These are phyloP conservation scores for Aspergillus sp. DNA, from an alignment of 2,329 filamentous ascomycete species.

Conservation along the genomic window DNA sequence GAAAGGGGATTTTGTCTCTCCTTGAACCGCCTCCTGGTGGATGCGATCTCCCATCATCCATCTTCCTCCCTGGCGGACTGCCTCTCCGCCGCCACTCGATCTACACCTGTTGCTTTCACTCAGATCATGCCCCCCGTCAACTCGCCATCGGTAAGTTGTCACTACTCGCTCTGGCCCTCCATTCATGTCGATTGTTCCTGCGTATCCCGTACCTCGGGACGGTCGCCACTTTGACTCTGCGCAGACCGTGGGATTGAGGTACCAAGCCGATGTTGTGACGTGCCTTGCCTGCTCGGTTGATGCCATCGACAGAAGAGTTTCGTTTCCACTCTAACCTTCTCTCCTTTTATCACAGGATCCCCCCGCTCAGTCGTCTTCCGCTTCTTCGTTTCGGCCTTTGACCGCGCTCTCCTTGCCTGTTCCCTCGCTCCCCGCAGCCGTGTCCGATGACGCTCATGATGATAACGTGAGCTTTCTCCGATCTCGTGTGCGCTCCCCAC, in stretches of 20 bases:
- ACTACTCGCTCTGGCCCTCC: not conserved
- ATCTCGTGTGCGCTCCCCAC: slow-evolving; percentile 34
- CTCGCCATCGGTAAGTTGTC: slow-evolving; percentile 44
- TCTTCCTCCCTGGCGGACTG: slow-evolving; percentile 12
- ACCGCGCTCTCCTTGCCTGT: slow-evolving; percentile 52
- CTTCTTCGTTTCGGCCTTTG: slow-evolving; percentile 50
- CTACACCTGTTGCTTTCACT: not conserved
- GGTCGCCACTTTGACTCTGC: not conserved
- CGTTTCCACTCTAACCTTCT: slow-evolving; percentile 8
- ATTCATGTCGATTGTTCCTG: not conserved
- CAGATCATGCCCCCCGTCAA: slow-evolving; percentile 47
- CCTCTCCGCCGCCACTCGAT: slow-evolving; percentile 13
- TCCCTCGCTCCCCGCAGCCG: slow-evolving; percentile 52
- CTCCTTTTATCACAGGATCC: slow-evolving; percentile 16
- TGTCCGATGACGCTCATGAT: slow-evolving; percentile 48
- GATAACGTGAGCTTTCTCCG: slow-evolving; percentile 57
- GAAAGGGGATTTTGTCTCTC: not conserved
- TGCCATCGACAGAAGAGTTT: slow-evolving; percentile 4
- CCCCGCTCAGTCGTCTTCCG: slow-evolving; percentile 25
- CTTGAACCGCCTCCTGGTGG: not conserved
- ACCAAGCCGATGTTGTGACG: not conserved
- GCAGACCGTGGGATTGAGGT: not conserved
- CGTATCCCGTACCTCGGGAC: not conserved
- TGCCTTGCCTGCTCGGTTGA: slow-evolving; percentile 4
- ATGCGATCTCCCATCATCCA: not conserved